Conservation (phyloP, 1,284 basidiomycete genomes). For the Boletus sp. region DNA sequence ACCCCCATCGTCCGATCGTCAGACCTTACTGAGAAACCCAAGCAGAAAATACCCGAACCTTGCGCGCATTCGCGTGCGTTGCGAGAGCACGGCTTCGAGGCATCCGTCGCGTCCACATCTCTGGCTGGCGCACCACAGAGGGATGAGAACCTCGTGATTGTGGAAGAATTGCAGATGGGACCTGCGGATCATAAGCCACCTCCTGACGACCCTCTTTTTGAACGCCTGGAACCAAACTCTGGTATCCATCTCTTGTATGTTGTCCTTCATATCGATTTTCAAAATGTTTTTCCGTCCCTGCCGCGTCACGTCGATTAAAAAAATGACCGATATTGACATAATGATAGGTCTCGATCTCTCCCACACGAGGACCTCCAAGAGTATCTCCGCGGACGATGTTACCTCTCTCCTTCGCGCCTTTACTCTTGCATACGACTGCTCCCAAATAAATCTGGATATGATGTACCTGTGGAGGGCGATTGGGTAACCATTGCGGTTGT, state of each 20-base stretch:
- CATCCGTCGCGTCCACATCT: slow-evolving; percentile 24
- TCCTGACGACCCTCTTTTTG: slow-evolving; percentile 72
- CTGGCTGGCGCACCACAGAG: slow-evolving; percentile 41
- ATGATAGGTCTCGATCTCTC: slow-evolving; percentile 67
- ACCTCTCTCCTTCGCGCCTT: slow-evolving; percentile 83
- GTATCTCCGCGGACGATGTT: slow-evolving; percentile 84
- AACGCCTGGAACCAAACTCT: slow-evolving; percentile 85
- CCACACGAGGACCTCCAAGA: slow-evolving; percentile 80
- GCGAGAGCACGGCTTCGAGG: slow-evolving; percentile 16
- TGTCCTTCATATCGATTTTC: slow-evolving; percentile 6
- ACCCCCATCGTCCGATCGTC: slow-evolving; percentile 26
- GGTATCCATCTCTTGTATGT: slow-evolving; percentile 82
- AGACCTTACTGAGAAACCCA: slow-evolving; percentile 28
- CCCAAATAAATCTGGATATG: slow-evolving; percentile 81
- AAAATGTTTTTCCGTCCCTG: neutral
- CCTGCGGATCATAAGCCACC: slow-evolving; percentile 72
- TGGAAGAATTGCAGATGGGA: slow-evolving; percentile 77
- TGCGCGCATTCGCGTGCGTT: neutral
- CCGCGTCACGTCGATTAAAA: neutral
- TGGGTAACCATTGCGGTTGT: slow-evolving; percentile 92
- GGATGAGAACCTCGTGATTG: slow-evolving; percentile 69
- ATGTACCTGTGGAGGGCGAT: slow-evolving; percentile 89
- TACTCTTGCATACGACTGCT: slow-evolving; percentile 84
- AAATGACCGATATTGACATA: slow-evolving; percentile 15
- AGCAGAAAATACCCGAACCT: slow-evolving; percentile 16